Percentiles rank a stretch among this genome's conserved stretches.
These are phyloP conservation scores for Teratosphaeria pseudoeucalypti DNA, from an alignment of 2,329 filamentous ascomycete genomes.

Conservation along the genomic window DNA sequence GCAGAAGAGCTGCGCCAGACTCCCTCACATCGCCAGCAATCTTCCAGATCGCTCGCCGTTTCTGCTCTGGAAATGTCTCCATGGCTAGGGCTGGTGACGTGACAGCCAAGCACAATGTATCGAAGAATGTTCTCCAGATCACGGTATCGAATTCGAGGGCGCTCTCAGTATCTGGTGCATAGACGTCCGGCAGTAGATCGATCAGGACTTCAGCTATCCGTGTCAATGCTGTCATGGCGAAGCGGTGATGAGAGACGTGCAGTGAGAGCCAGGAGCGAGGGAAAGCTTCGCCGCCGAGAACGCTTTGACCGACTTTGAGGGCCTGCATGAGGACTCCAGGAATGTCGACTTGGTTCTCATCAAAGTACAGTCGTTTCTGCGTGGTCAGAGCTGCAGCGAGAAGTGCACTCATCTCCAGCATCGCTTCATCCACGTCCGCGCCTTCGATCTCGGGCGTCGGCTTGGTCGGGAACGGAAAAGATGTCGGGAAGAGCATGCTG, in stretches of 20 bases:
- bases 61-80: constrained; percentile 95
- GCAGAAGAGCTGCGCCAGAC: constrained; percentile 74
- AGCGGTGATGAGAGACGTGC: constrained; percentile 53
- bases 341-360: constrained; percentile 51
- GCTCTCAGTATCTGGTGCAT: constrained; percentile 60
- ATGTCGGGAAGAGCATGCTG: constrained; percentile 78
- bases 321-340: constrained; percentile 65
- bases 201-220: constrained; percentile 70
- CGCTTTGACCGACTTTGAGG: constrained; percentile 77
- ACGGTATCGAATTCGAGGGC: constrained; percentile 69
- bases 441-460: constrained; percentile 42
- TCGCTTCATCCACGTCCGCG: constrained; percentile 55
- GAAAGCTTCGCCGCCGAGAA: constrained; percentile 81
- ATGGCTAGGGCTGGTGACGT: constrained; percentile 80
- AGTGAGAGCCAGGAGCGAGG: constrained; percentile 84
- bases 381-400: constrained; percentile 51
- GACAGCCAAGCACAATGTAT: constrained; percentile 76
- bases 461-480: constrained; percentile 79
- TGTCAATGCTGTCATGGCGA: constrained; percentile 74
- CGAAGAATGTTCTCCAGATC: constrained; percentile 89
- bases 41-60: constrained; percentile 93
- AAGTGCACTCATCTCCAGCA: constrained; percentile 81
- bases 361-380: constrained; percentile 21
- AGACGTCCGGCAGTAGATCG: constrained; percentile 74
- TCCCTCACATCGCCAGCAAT: constrained; percentile 95